Percentiles rank a stretch among this genome's conserved stretches.
These are phyloP conservation scores for Pseudoscleropodium purum DNA, from an alignment of 225 moss, liverwort and hornwort genomes.

Conservation along the genomic window DNA sequence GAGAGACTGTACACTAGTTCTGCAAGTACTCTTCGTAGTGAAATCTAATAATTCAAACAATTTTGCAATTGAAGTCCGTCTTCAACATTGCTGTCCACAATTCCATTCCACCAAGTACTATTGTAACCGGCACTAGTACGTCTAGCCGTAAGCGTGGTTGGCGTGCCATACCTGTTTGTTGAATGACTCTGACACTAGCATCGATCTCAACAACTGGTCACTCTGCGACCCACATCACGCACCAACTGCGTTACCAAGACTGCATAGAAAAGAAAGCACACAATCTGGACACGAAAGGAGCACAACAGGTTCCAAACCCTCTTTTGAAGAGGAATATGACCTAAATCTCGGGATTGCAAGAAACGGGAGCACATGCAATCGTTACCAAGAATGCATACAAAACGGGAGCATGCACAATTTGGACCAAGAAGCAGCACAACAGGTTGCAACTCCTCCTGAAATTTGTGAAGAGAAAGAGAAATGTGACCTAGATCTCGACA, in stretches of 20 bases:
- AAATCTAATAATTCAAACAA: not conserved
- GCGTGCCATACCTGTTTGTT: slow-evolving; percentile 46
- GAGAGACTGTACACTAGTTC: not conserved
- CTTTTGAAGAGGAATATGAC: not conserved
- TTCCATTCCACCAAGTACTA: not conserved
- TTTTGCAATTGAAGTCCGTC: not conserved
- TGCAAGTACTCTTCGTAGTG: not conserved
- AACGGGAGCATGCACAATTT: not conserved
- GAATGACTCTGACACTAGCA: slow-evolving; percentile 61
- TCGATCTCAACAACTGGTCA: slow-evolving; percentile 55
- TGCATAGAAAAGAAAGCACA: not conserved
- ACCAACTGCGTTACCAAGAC: not conserved
- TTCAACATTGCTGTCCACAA: not conserved
- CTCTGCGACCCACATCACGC: slow-evolving; percentile 29
- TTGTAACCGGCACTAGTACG: not conserved
- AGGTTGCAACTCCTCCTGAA: not conserved
- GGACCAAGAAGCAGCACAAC: not conserved
- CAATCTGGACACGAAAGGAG: not conserved
- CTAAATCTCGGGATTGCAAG: not conserved
- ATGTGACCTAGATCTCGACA: not conserved
- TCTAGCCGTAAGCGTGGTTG: not conserved
- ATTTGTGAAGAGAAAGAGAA: not conserved
- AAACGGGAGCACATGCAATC: not conserved
- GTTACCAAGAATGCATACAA: not conserved
- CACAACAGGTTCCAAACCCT: not conserved